Conservation (phyloP, 768 basidiomycete species). For the Botryobasidium botryosum region DNA sequence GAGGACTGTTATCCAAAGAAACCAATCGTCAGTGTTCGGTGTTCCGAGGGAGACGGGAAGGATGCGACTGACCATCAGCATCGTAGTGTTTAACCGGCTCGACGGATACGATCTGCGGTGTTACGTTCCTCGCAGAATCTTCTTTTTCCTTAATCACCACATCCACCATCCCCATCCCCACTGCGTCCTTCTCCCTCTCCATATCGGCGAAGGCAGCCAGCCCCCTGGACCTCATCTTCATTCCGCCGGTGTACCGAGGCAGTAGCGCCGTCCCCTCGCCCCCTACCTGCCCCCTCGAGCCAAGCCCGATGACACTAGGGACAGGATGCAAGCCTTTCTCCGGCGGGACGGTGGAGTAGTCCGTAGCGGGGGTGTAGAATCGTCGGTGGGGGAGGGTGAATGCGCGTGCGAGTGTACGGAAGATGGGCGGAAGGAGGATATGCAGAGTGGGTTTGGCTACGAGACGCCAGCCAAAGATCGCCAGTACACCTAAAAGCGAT, state of each 20-base stretch:
- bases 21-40: not conserved
- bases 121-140: too few relatives aligned
- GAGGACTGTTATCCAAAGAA: constrained; percentile 33
- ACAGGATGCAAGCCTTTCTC: constrained; percentile 50
- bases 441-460: constrained; percentile 65
- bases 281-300: constrained; percentile 16
- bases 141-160: constrained; percentile 19
- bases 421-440: constrained; percentile 62
- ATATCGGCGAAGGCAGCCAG: not conserved
- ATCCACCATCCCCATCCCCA: constrained; percentile 11
- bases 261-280: not conserved
- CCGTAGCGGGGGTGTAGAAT: constrained; percentile 84
- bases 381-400: constrained; percentile 65
- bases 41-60: too few relatives aligned
- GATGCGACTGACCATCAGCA: constrained; percentile 49
- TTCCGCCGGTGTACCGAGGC: not conserved
- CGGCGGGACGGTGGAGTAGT: constrained; percentile 51
- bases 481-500: constrained; percentile 38
- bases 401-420: constrained; percentile 52
- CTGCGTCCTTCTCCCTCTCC: constrained; percentile 13
- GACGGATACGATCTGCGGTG: too few relatives aligned
- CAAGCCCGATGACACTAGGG: constrained; percentile 74
- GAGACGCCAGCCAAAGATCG: constrained; percentile 80
- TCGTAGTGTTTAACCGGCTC: constrained; percentile 48
- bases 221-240: not conserved